Evolutionary conservation across 768 basidiomycete species (phyloP).

Genomic region (Pleurotus cornucopiae): DNA sequence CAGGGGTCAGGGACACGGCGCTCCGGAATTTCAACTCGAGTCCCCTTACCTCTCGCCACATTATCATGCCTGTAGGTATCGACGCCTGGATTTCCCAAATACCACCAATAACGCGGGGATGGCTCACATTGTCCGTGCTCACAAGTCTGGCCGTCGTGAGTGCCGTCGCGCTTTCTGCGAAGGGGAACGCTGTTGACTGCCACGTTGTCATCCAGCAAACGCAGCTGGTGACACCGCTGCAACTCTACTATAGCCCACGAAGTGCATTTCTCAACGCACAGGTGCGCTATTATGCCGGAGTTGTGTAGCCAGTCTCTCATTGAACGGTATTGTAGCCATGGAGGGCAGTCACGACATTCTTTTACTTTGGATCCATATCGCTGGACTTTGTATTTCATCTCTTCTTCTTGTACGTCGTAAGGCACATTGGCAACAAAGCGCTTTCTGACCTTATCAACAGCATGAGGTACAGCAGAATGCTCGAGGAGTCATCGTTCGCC

Average conservation of each 20-base stretch:
- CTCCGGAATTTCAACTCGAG: not conserved
- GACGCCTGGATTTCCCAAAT: conserved; percentile 91
- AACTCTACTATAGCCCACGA: conserved; percentile 90
- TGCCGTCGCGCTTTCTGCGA: conserved; percentile 13
- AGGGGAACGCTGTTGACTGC: not conserved
- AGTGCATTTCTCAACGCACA: conserved; percentile 79
- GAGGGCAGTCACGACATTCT: conserved; percentile 88
- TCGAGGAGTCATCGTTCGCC: conserved; percentile 95
- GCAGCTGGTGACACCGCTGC: conserved; percentile 83
- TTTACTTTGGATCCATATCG: conserved; percentile 92
- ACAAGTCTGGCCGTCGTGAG: conserved; percentile 86
- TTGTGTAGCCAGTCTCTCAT: too few species aligned
- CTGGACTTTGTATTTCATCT: conserved; percentile 95
- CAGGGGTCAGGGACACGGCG: conserved; percentile 6
- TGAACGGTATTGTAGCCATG: conserved; percentile 53
- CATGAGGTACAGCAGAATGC: conserved; percentile 95
- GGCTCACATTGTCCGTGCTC: conserved; percentile 76
- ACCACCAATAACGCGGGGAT: conserved; percentile 85
- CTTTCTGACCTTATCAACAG: conserved; percentile 34
- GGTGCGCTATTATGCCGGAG: conserved; percentile 33
- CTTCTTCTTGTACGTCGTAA: conserved; percentile 89
- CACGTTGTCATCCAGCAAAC: conserved; percentile 63
- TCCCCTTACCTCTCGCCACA: conserved; percentile 5
- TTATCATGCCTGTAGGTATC: conserved; percentile 71
- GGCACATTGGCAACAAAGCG: not conserved